Base-by-base conservation (phyloP, 257 asterid species). In the Linderniella brevidens region DNA sequence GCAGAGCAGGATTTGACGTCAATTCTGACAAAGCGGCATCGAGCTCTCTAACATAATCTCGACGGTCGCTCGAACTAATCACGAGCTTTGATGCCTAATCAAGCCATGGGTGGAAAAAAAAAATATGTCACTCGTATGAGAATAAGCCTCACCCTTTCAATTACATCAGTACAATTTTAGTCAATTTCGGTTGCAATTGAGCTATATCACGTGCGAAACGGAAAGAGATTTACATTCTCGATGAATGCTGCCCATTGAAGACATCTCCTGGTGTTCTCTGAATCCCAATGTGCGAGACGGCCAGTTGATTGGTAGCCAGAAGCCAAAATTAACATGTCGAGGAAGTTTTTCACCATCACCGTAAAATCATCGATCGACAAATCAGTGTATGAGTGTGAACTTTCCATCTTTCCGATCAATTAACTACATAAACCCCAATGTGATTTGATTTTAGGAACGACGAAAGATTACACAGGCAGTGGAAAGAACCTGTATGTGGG, bases 241-340 rank as follows among this genome's bases (percentile, higher is more conserved):
- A 85, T 66, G 52, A 78, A 70, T 49, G 69, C 62, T 43, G 86
- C 86, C 93, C 86, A 85, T 20, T 74, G 77, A 50, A 85, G 73
- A 48, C 71, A 72, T 53, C 61, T 71, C 44, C 57, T 64, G 64
- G 75, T 66, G 62, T 70, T 78, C 32, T 45, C 41, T 15, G 80
- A 65, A 56, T 72, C 77, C 96, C 93, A 85, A 42, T 69, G 69
- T 0, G 93, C 82, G 44, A 56, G 58, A 13, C 58, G 85, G 55
- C 92, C 93, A 25, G 85, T 69, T 13, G 88, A 78, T 54, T 85
- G 96, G 58, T 71, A 81, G 12, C 93, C 92, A 43, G 79, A 71
- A 39, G 92, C 79, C 38, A 85, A 65, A 72, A 81, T 58, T 65
- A 68, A 13, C 76, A 81, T 65, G 52, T 78, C 85, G 8, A 71